A percentile compares a stretch with the other conserved stretches of the same genome.
Evolutionary conservation across 2,329 filamentous ascomycete species (phyloP).

Genomic region (Pyricularia pennisetigena): DNA sequence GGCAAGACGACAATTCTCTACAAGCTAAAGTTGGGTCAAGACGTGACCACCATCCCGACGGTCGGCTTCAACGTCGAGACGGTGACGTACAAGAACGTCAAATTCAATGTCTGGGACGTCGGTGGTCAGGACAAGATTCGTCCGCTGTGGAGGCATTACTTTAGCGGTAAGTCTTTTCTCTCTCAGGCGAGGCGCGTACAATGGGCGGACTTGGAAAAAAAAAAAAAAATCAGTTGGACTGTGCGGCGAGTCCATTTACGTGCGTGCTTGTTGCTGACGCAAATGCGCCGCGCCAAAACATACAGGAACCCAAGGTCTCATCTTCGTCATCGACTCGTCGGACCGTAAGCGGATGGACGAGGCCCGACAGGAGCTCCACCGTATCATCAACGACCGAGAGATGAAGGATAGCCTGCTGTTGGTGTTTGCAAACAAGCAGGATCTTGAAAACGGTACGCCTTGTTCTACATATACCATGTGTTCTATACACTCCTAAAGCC

Average conservation of each 20-base stretch:
- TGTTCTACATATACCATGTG: neutral
- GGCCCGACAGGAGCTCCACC: slow-evolving; percentile 85
- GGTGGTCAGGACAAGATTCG: slow-evolving; percentile 98
- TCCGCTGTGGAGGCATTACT: slow-evolving; percentile 96
- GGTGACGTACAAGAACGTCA: slow-evolving; percentile 98
- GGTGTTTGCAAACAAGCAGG: slow-evolving; percentile 99
- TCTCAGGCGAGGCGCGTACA: neutral
- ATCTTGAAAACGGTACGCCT: slow-evolving; percentile 68
- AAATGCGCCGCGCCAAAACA: neutral
- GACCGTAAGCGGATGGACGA: slow-evolving; percentile 88
- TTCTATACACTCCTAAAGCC: neutral
- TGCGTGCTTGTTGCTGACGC: neutral
- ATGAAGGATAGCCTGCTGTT: slow-evolving; percentile 91
- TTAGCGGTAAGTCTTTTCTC: slow-evolving; percentile 51
- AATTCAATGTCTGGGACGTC: slow-evolving; percentile 99
- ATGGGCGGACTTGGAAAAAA: neutral
- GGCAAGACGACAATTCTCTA: slow-evolving; percentile 99
- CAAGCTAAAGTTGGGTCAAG: slow-evolving; percentile 97
- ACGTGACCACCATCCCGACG: slow-evolving; percentile 95
- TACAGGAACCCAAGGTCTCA: slow-evolving; percentile 86
- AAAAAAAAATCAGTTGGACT: too few species aligned
- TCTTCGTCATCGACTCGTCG: slow-evolving; percentile 96
- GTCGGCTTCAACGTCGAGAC: slow-evolving; percentile 99
- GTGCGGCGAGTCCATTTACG: neutral
- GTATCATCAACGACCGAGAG: slow-evolving; percentile 96